Percentiles rank a stretch among this genome's conserved stretches.
These are phyloP conservation scores for Epichloe festucae DNA, from an alignment of 2,329 filamentous ascomycete genomes.

Conservation along the genomic window DNA sequence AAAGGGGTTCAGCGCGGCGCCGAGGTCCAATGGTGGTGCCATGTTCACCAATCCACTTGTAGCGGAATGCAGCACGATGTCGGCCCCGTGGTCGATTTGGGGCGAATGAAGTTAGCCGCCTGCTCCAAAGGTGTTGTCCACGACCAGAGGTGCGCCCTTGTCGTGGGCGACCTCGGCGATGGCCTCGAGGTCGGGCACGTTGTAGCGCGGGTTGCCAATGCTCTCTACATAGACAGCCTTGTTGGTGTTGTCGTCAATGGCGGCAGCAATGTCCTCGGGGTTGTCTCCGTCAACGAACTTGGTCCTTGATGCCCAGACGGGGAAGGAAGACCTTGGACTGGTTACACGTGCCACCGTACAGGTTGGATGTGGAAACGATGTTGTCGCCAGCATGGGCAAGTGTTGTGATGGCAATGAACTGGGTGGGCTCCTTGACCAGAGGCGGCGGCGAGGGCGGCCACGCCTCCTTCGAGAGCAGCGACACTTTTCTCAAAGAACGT, in stretches of 20 bases:
- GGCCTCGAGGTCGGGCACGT: slow-evolving; percentile 79
- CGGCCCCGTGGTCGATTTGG: slow-evolving; percentile 75
- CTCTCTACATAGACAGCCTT: slow-evolving; percentile 88
- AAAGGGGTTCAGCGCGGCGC: no score
- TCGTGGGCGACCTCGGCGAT: slow-evolving; percentile 68
- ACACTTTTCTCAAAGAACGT: slow-evolving; percentile 81
- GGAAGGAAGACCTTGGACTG: slow-evolving; percentile 88
- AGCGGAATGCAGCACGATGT: slow-evolving; percentile 87
- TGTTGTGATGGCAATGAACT: slow-evolving; percentile 78
- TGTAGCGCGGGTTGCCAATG: slow-evolving; percentile 89
- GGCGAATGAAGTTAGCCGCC: slow-evolving; percentile 79
- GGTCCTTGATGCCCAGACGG: slow-evolving; percentile 69
- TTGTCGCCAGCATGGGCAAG: slow-evolving; percentile 86
- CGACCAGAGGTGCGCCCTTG: slow-evolving; percentile 52
- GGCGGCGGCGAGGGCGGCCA: slow-evolving; percentile 69
- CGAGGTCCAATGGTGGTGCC: slow-evolving; percentile 65
- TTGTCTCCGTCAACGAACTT: slow-evolving; percentile 80
- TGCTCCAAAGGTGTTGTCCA: slow-evolving; percentile 92
- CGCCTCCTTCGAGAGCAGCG: slow-evolving; percentile 87
- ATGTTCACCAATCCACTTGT: slow-evolving; percentile 98
- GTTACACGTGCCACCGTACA: slow-evolving; percentile 95
- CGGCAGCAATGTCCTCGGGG: slow-evolving; percentile 62
- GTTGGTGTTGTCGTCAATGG: slow-evolving; percentile 88
- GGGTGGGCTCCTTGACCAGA: slow-evolving; percentile 87
- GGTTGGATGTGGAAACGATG: slow-evolving; percentile 78